Evolutionary conservation across 768 basidiomycete species (phyloP).

Genomic region (Russula emetica): DNA sequence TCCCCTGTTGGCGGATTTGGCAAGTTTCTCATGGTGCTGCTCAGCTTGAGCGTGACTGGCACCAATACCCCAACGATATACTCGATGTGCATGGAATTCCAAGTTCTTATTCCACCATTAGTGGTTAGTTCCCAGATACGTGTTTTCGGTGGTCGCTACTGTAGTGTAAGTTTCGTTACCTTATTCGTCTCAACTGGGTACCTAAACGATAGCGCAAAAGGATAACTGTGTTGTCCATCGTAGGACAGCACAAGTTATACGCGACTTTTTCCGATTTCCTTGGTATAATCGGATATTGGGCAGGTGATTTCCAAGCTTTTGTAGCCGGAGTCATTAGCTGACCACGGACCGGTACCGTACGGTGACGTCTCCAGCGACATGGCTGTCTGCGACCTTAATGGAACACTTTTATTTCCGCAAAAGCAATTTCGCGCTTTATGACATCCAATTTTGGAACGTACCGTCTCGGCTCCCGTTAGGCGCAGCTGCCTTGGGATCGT

Average conservation of each 20-base stretch:
- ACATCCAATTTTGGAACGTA: conserved; percentile 51
- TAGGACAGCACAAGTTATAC: conserved; percentile 64
- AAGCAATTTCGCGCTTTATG: conserved; percentile 47
- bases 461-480: conserved; percentile 55
- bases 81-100: conserved; percentile 69
- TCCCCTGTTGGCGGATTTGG: conserved; percentile 61
- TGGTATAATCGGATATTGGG: conserved; percentile 53
- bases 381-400: conserved; percentile 50
- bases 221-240: conserved; percentile 60
- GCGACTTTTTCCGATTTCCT: conserved; percentile 59
- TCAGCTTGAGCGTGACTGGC: conserved; percentile 71
- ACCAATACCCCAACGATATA: conserved; percentile 85
- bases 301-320: conserved; percentile 22
- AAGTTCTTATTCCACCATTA: conserved; percentile 59
- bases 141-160: conserved; percentile 61
- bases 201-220: conserved; percentile 34
- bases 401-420: conserved; percentile 67
- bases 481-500: conserved; percentile 53
- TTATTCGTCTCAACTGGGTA: neutral
- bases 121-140: conserved; percentile 60
- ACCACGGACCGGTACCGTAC: conserved; percentile 65
- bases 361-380: conserved; percentile 39
- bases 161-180: conserved; percentile 49
- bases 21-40: conserved; percentile 64
- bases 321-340: conserved; percentile 33